Percentiles rank a stretch among this genome's conserved stretches.
These are phyloP conservation scores for Backusella liffmaniae DNA, from an alignment of 192 early-diverging fungal genomes.

Conservation along the genomic window DNA sequence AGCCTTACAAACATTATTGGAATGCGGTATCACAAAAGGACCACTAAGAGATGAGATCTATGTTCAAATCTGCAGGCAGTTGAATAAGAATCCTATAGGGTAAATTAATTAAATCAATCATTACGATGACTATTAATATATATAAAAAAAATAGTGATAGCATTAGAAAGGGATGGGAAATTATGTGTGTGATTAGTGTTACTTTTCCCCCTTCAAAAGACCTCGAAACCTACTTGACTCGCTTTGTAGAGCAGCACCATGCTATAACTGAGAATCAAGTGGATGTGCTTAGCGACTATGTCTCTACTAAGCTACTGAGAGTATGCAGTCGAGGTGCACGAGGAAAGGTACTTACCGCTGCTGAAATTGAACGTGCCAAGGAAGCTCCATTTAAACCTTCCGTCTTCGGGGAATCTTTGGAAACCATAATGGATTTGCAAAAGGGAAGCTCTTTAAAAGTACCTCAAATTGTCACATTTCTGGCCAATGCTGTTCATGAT, in stretches of 20 bases:
- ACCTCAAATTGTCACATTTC: constrained; percentile 80
- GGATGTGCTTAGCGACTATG: constrained; percentile 48
- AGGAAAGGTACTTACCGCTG: constrained; percentile 71
- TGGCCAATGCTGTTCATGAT: constrained; percentile 68
- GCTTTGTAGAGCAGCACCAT: constrained; percentile 71
- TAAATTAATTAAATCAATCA: constrained; percentile 18
- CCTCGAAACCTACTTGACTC: constrained; percentile 78
- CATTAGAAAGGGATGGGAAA: constrained; percentile 82
- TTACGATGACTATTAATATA: neutral
- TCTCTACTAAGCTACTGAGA: constrained; percentile 53
- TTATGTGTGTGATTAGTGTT: constrained; percentile 78
- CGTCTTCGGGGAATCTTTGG: constrained; percentile 88
- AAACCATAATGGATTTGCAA: constrained; percentile 77
- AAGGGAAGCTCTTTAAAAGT: constrained; percentile 53
- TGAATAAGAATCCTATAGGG: constrained; percentile 73
- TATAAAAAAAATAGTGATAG: constrained; percentile 46
- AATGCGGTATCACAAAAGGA: constrained; percentile 69
- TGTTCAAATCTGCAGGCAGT: constrained; percentile 91
- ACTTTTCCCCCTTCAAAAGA: constrained; percentile 92
- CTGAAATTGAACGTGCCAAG: constrained; percentile 71
- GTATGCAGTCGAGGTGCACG: constrained; percentile 78
- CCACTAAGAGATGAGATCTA: constrained; percentile 91
- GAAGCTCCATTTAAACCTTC: constrained; percentile 83
- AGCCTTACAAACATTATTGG: constrained; percentile 76
- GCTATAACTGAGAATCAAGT: constrained; percentile 45